Conservation (phyloP, 352 stramenopile genomes). For the Phytopythium vexans region DNA sequence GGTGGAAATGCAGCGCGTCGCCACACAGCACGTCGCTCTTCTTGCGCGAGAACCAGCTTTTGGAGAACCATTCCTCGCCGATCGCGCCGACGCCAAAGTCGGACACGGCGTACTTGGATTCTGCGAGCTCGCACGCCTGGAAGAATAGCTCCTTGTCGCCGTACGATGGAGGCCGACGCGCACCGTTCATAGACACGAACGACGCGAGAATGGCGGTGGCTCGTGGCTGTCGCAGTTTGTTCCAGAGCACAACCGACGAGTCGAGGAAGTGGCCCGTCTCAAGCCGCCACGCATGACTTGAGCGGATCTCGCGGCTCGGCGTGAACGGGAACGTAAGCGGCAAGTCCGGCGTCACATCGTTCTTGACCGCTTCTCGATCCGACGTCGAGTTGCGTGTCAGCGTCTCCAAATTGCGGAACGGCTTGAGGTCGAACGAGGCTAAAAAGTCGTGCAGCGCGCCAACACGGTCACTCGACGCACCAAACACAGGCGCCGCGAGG, state of each 20-base stretch:
- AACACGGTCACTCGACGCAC: too few relatives aligned
- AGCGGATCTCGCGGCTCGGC: slow-evolving; percentile 32
- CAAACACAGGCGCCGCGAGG: too few relatives aligned
- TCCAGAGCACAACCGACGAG: slow-evolving; percentile 43
- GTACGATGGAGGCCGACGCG: slow-evolving; percentile 37
- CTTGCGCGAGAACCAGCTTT: slow-evolving; percentile 7
- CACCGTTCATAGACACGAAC: slow-evolving; percentile 45
- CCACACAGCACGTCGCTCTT: slow-evolving; percentile 38
- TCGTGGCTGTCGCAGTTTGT: slow-evolving; percentile 37
- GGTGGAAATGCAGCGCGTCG: slow-evolving; percentile 40
- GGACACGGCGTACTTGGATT: slow-evolving; percentile 47
- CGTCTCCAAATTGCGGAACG: slow-evolving; percentile 26
- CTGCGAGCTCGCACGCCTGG: slow-evolving; percentile 50
- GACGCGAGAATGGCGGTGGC: slow-evolving; percentile 49
- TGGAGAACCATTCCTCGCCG: slow-evolving; percentile 23
- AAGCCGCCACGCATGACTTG: slow-evolving; percentile 31
- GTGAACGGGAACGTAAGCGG: slow-evolving; percentile 25
- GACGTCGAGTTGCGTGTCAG: slow-evolving; percentile 25
- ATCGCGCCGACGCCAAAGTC: slow-evolving; percentile 41
- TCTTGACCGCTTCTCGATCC: too few relatives aligned
- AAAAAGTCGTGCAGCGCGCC: slow-evolving; percentile 33
- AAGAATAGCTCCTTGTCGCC: slow-evolving; percentile 64
- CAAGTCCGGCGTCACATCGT: slow-evolving; percentile 13
- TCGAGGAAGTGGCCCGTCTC: slow-evolving; percentile 36
- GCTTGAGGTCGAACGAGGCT: slow-evolving; percentile 25